phyloP scores from a whole-genome alignment of 2,329 filamentous ascomycete species.

The Xylaria sp. region DNA sequence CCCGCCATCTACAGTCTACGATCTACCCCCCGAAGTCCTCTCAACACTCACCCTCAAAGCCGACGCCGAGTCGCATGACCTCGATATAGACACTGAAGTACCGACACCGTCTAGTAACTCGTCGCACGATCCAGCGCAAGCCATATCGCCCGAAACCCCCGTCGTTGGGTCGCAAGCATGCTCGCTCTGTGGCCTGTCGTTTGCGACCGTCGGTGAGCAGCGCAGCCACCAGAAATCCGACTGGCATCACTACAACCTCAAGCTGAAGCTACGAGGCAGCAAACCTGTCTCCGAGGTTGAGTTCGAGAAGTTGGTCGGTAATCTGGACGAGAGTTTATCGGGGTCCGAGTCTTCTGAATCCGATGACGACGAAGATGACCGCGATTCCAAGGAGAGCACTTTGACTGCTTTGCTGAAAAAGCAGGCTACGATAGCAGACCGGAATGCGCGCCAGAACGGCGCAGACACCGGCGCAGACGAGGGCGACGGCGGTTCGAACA shows the following conservation, averaged over 20 bases:
- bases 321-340: slow-evolving; percentile 89
- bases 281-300: slow-evolving; percentile 77
- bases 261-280: slow-evolving; percentile 81
- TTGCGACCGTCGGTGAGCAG: slow-evolving; percentile 78
- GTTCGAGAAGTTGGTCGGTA: slow-evolving; percentile 84
- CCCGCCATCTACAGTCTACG: slow-evolving; percentile 67
- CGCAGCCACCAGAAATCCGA: slow-evolving; percentile 87
- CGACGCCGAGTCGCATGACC: slow-evolving; percentile 44
- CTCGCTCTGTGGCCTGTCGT: slow-evolving; percentile 76
- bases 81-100: slow-evolving; percentile 40
- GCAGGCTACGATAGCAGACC: slow-evolving; percentile 74
- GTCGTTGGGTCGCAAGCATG: slow-evolving; percentile 76
- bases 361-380: slow-evolving; percentile 62
- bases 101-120: slow-evolving; percentile 34
- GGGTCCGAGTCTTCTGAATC: slow-evolving; percentile 79
- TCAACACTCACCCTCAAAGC: slow-evolving; percentile 67
- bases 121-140: slow-evolving; percentile 33
- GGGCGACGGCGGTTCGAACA: slow-evolving; percentile 53
- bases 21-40: slow-evolving; percentile 77
- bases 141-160: slow-evolving; percentile 46
- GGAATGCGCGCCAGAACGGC: slow-evolving; percentile 32
- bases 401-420: slow-evolving; percentile 80
- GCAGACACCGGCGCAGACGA: slow-evolving; percentile 58
- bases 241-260: slow-evolving; percentile 91
- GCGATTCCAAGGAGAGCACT: slow-evolving; percentile 67